These are phyloP conservation scores for Calycina marina DNA, from an alignment of 2,329 filamentous ascomycete genomes.

Conservation along the genomic window DNA sequence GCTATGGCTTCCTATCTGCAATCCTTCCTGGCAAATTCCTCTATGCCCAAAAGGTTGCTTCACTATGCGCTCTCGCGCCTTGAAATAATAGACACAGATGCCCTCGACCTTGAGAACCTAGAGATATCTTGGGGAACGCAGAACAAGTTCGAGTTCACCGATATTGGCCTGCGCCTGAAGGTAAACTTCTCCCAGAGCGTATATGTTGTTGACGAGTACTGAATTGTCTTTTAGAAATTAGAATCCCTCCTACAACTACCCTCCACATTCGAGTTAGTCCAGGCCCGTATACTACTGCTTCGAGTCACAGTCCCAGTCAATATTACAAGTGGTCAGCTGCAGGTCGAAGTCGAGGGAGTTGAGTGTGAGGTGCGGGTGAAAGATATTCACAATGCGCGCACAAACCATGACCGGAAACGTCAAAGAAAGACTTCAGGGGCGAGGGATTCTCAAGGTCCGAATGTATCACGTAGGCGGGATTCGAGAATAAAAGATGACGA, in stretches of 20 bases:
- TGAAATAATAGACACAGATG: conserved; percentile 77
- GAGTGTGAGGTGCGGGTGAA: conserved; percentile 50
- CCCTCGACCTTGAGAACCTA: conserved; percentile 71
- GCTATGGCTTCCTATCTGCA: conserved; percentile 23
- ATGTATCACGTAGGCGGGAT: neutral
- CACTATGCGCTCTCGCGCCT: conserved; percentile 73
- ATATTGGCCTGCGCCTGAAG: conserved; percentile 70
- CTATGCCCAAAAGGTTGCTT: conserved; percentile 78
- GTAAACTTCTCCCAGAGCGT: conserved; percentile 28
- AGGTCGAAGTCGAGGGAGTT: conserved; percentile 68
- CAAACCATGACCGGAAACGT: conserved; percentile 23
- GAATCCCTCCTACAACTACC: conserved; percentile 62
- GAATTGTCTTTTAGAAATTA: conserved; percentile 49
- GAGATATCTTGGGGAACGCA: conserved; percentile 72
- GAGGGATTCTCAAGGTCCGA: neutral
- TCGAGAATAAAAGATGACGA: conserved; percentile 7
- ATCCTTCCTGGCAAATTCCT: conserved; percentile 29
- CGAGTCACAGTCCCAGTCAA: conserved; percentile 78
- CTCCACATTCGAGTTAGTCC: conserved; percentile 51
- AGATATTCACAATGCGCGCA: conserved; percentile 15
- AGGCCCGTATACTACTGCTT: conserved; percentile 61
- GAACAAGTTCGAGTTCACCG: conserved; percentile 70
- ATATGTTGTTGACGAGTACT: conserved; percentile 6
- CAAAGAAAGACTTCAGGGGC: conserved; percentile 5
- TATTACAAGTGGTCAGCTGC: conserved; percentile 72